These are phyloP conservation scores for Cordyceps tenuipes DNA, from an alignment of 2,329 filamentous ascomycete species.

Conservation along the genomic window DNA sequence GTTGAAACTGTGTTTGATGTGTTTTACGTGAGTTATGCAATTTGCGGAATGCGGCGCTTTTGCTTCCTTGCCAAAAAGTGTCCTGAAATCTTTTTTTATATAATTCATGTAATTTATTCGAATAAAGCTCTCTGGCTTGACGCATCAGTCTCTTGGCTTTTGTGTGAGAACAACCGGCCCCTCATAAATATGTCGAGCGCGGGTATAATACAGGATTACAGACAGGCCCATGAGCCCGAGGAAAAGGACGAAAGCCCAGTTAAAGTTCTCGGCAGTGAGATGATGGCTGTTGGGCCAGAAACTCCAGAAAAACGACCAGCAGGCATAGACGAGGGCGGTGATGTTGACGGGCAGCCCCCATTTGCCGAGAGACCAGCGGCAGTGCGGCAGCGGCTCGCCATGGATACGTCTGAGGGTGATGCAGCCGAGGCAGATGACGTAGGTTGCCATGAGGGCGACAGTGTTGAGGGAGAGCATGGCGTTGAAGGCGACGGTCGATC, in stretches of 20 bases:
- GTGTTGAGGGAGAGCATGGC: slow-evolving; percentile 15
- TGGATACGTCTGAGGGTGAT: slow-evolving; percentile 11
- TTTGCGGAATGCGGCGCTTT: no score
- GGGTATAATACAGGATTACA: background rate
- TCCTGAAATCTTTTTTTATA: no score
- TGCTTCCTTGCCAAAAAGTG: no score
- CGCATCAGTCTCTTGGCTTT: background rate
- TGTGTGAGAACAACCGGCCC: background rate
- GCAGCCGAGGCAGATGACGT: slow-evolving; percentile 14
- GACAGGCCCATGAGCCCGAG: slow-evolving; percentile 6
- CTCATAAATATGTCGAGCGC: slow-evolving; percentile 3
- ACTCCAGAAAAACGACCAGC: slow-evolving; percentile 16
- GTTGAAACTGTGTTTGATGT: no score
- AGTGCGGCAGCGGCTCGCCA: slow-evolving; percentile 13
- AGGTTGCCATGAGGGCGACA: slow-evolving; percentile 15
- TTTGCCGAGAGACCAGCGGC: slow-evolving; percentile 13
- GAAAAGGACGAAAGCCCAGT: slow-evolving; percentile 14
- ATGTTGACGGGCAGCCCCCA: slow-evolving; percentile 14
- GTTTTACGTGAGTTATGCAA: no score
- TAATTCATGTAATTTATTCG: no score
- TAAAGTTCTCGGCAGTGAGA: slow-evolving; percentile 12
- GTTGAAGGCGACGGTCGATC: slow-evolving; percentile 15
- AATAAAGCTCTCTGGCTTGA: no score
- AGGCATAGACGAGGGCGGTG: slow-evolving; percentile 5
- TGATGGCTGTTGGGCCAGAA: slow-evolving; percentile 15